Conservation (phyloP, 2,329 filamentous ascomycete genomes). For the Clarireedia hainanense region DNA sequence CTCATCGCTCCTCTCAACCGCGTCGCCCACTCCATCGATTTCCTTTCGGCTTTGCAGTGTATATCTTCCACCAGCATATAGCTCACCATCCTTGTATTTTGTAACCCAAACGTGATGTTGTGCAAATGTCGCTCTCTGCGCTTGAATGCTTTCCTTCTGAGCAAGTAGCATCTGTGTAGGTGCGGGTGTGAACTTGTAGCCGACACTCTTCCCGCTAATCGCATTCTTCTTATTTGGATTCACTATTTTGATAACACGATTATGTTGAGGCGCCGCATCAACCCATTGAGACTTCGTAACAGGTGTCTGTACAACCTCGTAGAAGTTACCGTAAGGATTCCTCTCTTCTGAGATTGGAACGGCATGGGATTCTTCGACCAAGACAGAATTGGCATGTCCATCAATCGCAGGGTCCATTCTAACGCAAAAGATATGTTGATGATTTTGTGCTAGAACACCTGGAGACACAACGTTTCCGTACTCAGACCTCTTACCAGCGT, state of each 20-base stretch:
- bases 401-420: slow-evolving; percentile 51
- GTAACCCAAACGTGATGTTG: slow-evolving; percentile 84
- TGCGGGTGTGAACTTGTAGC: slow-evolving; percentile 80
- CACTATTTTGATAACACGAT: slow-evolving; percentile 77
- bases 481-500: slow-evolving; percentile 40
- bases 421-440: slow-evolving; percentile 50
- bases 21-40: slow-evolving; percentile 44
- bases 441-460: slow-evolving; percentile 51
- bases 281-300: slow-evolving; percentile 35
- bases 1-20: slow-evolving; percentile 75
- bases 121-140: slow-evolving; percentile 84
- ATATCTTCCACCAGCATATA: slow-evolving; percentile 29
- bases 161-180: slow-evolving; percentile 75
- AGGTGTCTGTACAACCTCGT: slow-evolving; percentile 37
- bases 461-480: slow-evolving; percentile 55
- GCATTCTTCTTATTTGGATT: slow-evolving; percentile 75
- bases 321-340: slow-evolving; percentile 47
- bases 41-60: slow-evolving; percentile 28
- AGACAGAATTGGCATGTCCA: slow-evolving; percentile 43
- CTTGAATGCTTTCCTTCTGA: slow-evolving; percentile 73
- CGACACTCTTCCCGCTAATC: slow-evolving; percentile 72
- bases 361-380: slow-evolving; percentile 46
- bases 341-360: slow-evolving; percentile 33
- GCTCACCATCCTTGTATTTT: slow-evolving; percentile 54
- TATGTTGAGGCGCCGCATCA: slow-evolving; percentile 38